Conservation (phyloP, 1,284 basidiomycete species). For the Apiotrichum siamense region DNA sequence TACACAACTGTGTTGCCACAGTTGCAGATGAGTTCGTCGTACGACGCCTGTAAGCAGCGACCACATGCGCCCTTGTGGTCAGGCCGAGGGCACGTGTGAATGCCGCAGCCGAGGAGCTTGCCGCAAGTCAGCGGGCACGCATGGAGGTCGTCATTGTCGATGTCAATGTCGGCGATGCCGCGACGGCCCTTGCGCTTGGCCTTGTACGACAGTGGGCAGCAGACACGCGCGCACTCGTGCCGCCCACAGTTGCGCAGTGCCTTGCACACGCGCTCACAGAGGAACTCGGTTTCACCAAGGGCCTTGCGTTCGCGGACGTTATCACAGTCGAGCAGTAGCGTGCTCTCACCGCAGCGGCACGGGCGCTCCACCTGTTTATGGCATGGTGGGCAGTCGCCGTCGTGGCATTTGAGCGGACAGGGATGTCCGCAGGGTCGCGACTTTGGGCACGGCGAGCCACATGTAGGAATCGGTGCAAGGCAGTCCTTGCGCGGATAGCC, state of each 20-base stretch:
- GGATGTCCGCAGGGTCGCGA: conserved; percentile 61
- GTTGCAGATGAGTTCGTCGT: conserved; percentile 78
- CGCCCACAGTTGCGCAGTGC: conserved; percentile 68
- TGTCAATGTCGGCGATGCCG: conserved; percentile 13
- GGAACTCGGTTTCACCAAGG: conserved; percentile 53
- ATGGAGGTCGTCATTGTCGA: conserved; percentile 53
- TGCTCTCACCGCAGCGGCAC: conserved; percentile 72
- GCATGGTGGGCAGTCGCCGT: conserved; percentile 65
- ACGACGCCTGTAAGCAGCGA: conserved; percentile 74
- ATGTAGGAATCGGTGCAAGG: conserved; percentile 70
- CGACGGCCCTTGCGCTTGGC: conserved; percentile 60
- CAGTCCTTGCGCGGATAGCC: conserved; percentile 57
- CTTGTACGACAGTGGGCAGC: conserved; percentile 74
- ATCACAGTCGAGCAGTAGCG: conserved; percentile 51
- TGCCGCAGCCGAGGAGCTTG: conserved; percentile 64
- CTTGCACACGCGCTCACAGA: conserved; percentile 70
- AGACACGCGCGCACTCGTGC: conserved; percentile 73
- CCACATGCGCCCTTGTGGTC: conserved; percentile 78
- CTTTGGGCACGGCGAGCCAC: conserved; percentile 62
- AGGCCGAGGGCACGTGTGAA: conserved; percentile 63
- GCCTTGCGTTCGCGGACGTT: conserved; percentile 41
- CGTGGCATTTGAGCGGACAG: conserved; percentile 57
- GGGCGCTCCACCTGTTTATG: conserved; percentile 59
- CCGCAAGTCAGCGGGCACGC: conserved; percentile 73
- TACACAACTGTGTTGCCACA: conserved; percentile 68